Evolutionary conservation across 1,284 basidiomycete genomes (phyloP), one percentile per base, ranked within the genome.

Genomic region (Athelia psychrophila): DNA sequence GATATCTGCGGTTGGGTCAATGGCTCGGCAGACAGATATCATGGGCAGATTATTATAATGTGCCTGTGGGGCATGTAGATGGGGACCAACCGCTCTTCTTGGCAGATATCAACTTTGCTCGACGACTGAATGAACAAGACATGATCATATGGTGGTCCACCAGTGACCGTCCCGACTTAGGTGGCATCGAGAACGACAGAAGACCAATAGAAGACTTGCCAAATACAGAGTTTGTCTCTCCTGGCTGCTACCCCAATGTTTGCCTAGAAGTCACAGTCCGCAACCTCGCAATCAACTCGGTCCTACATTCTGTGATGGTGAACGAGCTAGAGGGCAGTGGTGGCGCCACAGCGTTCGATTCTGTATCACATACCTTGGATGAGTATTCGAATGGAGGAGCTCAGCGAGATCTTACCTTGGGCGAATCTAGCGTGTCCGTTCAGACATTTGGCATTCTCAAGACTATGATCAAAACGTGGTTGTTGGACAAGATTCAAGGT

Each of bases 111-210:
- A 91, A 88, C 58, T 96, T 98, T 64, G 92, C 96, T 0, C 85
- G 95, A 22, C 83, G 91, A 20, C 73, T 99, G 44, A 75, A 86
- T 48, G 85, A 87, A 51, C 91, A 97, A 57, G 97, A 99, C 64
- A 87, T 93, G 67, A 76, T 98, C 2, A 75, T 99, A 1, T 99
- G 97, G 97, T 99, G 97, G 97, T 96, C 96, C 3, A 80, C 88
- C 1, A 83, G 86, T 3, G 85, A 91, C 32, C 80, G 81, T n/a
- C 95, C 97, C 3, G 97, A 99, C 69, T 78, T 99, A 0, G 97
- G 97, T 40, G 97, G 97, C 2, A 81, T 88, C 47, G 95, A 99
- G 65, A 84, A 93, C 48, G 97, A 99, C 66, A 79, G 81, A 40
- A 80, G 90, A 48, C 81, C 83, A 1, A 73, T 78, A 3, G 93